A percentile compares a stretch with the other conserved stretches of the same genome.
These are phyloP conservation scores for Bisporella sp. DNA, from an alignment of 2,329 filamentous ascomycete species.

Conservation along the genomic window DNA sequence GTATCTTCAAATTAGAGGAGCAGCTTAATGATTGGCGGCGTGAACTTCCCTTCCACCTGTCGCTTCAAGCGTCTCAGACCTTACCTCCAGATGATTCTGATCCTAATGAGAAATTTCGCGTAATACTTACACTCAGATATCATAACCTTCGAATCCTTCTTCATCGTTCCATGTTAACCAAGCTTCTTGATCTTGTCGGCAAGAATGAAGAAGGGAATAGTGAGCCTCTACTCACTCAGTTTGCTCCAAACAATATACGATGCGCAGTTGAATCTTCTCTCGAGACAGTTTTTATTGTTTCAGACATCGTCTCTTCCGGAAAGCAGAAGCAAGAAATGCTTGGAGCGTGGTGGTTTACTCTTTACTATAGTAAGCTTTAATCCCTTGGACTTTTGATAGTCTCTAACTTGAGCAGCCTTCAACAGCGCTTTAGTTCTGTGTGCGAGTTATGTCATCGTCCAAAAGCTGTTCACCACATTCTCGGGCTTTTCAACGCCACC, in stretches of 20 bases:
- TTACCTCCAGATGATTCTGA: slow-evolving; percentile 14
- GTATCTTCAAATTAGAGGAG: slow-evolving; percentile 32
- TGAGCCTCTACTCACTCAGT: no score
- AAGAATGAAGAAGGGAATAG: not conserved
- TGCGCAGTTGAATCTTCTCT: slow-evolving; percentile 22
- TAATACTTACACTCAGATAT: slow-evolving; percentile 37
- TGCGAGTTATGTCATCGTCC: no score
- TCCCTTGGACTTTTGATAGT: no score
- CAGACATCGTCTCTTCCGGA: slow-evolving; percentile 18
- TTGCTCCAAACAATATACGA: no score
- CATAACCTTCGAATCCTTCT: slow-evolving; percentile 34
- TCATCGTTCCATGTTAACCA: slow-evolving; percentile 34
- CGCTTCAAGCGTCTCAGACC: slow-evolving; percentile 19
- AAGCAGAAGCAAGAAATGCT: slow-evolving; percentile 16
- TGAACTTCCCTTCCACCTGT: slow-evolving; percentile 25
- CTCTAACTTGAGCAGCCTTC: no score
- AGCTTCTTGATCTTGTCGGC: slow-evolving; percentile 27
- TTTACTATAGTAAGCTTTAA: slow-evolving; percentile 27
- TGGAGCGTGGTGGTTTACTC: slow-evolving; percentile 35
- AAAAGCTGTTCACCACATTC: no score
- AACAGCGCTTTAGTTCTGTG: no score
- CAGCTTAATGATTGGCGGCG: slow-evolving; percentile 33
- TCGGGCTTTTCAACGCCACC: no score
- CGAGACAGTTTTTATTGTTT: slow-evolving; percentile 28
- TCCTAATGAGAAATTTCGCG: slow-evolving; percentile 28